Conservation (phyloP, 495 filamentous ascomycete species). For the Hyaloscypha hepaticicola region DNA sequence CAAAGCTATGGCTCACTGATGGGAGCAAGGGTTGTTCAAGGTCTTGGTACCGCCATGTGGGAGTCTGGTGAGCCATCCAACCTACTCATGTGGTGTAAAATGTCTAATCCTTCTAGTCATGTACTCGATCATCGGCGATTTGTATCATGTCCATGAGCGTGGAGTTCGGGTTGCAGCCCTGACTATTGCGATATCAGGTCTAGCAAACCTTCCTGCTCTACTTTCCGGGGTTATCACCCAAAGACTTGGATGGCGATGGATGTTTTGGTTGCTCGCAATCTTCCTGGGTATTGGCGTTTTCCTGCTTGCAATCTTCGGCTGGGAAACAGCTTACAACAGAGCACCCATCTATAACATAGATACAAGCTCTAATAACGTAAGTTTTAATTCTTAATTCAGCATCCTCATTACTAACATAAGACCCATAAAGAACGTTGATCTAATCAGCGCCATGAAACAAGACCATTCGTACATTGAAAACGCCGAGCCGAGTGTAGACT, state of each 20-base stretch:
- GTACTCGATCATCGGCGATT: conserved; percentile 89
- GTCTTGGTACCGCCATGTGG: conserved; percentile 79
- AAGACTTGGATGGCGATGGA: conserved; percentile 79
- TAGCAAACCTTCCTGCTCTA: conserved; percentile 84
- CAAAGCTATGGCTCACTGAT: conserved; percentile 47
- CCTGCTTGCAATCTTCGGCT: conserved; percentile 46
- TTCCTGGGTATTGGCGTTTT: conserved; percentile 46
- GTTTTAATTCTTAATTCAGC: not conserved
- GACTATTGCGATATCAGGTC: conserved; percentile 78
- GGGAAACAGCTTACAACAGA: conserved; percentile 44
- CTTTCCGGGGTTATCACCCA: conserved; percentile 82
- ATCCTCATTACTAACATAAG: conserved; percentile 78
- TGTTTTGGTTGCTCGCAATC: conserved; percentile 67
- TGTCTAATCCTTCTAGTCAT: too few relatives aligned
- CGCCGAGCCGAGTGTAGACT: too few relatives aligned
- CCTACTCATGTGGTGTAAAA: too few relatives aligned
- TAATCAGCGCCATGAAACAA: not conserved
- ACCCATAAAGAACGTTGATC: conserved; percentile 22
- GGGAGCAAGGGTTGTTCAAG: conserved; percentile 77
- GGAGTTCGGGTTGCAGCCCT: conserved; percentile 91
- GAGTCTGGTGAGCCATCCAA: too few relatives aligned
- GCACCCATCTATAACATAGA: conserved; percentile 34
- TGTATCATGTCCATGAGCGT: conserved; percentile 90
- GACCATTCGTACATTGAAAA: too few relatives aligned
- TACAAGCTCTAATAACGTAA: conserved; percentile 35